These are phyloP conservation scores for Cicer bijugum DNA, from an alignment of 306 rosid genomes.

Conservation along the genomic window DNA sequence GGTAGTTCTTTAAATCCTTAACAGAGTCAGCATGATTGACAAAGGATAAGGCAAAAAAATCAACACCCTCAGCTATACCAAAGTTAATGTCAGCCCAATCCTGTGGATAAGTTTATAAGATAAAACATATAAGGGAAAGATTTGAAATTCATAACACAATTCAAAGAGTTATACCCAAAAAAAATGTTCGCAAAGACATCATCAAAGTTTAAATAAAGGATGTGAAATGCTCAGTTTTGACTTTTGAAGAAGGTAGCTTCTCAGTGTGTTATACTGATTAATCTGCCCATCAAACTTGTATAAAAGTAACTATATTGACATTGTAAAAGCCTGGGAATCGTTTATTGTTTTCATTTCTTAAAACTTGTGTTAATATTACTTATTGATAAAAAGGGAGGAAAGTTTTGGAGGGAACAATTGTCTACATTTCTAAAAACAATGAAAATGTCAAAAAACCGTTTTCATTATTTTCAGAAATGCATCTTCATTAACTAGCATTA, in stretches of 20 bases:
- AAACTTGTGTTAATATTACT: no score
- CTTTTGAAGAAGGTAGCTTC: background rate
- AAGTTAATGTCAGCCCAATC: slow-evolving; percentile 86
- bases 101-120: slow-evolving; percentile 50
- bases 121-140: slow-evolving; percentile 12
- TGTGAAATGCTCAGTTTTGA: background rate
- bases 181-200: background rate
- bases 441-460: no score
- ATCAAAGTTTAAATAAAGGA: slow-evolving; percentile 4
- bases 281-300: slow-evolving; percentile 7
- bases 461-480: no score
- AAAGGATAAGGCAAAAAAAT: slow-evolving; percentile 84
- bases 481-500: no score
- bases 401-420: no score
- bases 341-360: no score
- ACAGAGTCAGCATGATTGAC: slow-evolving; percentile 69
- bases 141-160: slow-evolving; percentile 3
- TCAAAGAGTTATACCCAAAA: slow-evolving; percentile 8
- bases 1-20: slow-evolving; percentile 67
- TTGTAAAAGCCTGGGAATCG: background rate
- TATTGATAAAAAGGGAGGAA: no score
- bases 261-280: background rate
- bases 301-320: background rate
- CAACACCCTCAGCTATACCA: slow-evolving; percentile 75
- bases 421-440: no score